A percentile compares a stretch with the other conserved stretches of the same genome.
Evolutionary conservation across 2,329 filamentous ascomycete genomes (phyloP).

Genomic region (Aspergillus sp.): DNA sequence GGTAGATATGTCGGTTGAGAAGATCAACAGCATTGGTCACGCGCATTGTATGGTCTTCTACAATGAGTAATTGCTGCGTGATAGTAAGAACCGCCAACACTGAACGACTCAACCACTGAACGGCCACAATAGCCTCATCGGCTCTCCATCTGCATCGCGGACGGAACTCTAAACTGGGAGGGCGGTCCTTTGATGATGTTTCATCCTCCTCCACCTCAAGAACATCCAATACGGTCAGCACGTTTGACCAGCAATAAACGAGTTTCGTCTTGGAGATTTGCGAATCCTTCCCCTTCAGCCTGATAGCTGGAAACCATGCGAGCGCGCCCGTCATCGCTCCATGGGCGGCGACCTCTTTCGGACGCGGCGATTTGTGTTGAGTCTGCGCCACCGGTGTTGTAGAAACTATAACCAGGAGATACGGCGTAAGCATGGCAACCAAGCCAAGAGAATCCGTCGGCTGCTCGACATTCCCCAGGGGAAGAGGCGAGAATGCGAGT

Average conservation of each 20-base stretch:
- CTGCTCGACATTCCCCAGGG: conserved; percentile 90
- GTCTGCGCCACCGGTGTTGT: conserved; percentile 95
- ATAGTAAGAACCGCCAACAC: conserved; percentile 90
- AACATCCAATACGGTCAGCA: conserved; percentile 90
- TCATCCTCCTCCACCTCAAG: conserved; percentile 63
- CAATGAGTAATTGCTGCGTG: conserved; percentile 85
- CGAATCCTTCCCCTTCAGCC: conserved; percentile 73
- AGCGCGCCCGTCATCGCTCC: conserved; percentile 90
- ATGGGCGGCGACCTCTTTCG: conserved; percentile 87
- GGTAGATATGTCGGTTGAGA: conserved; percentile 87
- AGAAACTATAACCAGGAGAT: conserved; percentile 93
- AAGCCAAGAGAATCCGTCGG: conserved; percentile 83
- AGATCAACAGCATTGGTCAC: conserved; percentile 95
- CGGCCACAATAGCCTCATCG: conserved; percentile 91
- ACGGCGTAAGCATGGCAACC: conserved; percentile 93
- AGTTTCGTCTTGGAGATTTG: conserved; percentile 74
- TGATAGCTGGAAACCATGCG: conserved; percentile 96
- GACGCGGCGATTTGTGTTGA: conserved; percentile 87
- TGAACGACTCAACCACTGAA: conserved; percentile 94
- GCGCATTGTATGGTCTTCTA: conserved; percentile 85
- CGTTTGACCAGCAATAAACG: conserved; percentile 97
- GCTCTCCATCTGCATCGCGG: conserved; percentile 87
- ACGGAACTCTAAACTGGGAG: conserved; percentile 74
- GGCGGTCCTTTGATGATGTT: conserved; percentile 70
- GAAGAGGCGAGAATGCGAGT: conserved; percentile 83